Evolutionary conservation across 805 yeast genomes (phyloP), one percentile per base, ranked within the genome.

Genomic region (Candida peoriensis): DNA sequence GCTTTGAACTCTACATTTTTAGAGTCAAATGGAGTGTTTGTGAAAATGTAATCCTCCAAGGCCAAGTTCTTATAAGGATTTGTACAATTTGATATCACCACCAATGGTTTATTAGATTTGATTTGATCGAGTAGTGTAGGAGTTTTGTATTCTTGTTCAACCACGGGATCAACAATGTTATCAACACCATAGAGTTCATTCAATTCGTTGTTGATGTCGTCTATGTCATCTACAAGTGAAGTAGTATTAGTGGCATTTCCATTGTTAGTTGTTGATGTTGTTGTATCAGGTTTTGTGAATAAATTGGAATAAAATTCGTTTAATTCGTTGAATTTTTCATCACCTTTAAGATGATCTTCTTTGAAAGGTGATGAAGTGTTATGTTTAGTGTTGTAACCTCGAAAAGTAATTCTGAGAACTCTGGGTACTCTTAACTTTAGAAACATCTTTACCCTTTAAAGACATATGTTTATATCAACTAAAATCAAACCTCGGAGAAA

Each of bases 1-100:
- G 57, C 50, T 5, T 44, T 38, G 19, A 41, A 28, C 5, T 30
- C 20, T 10, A 20, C 5, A 4, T 37, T 28, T 9, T 47, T 39
- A n/a, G n/a, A n/a, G 8, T 55, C 55, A 1, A 63, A 39, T 1
- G 89, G 89, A 60, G 82, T 75, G 14, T 69, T 57, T 34, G 70
- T 68, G 55, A 84, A 93, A 1, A 93, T 63, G 49, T 74, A 81
- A 45, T 84, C 82, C 48, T 93, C 99, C 5, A 88, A 48, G 2
- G 96, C 87, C 12, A 93, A 63, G 52, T 93, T 93, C 33, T 76
- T 47, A 48, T 66, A 77, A 2, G 97, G 97, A 46, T 82, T 71
- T 3, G 61, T 54, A 9, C 81, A 63, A 18, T 60, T 60, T 1
- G 95, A 76, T 1, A 80, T 54, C 22, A 85, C 66, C 2, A 79